phyloP scores from a whole-genome alignment of 1,284 basidiomycete species.

The Apiotrichum montevideense region DNA sequence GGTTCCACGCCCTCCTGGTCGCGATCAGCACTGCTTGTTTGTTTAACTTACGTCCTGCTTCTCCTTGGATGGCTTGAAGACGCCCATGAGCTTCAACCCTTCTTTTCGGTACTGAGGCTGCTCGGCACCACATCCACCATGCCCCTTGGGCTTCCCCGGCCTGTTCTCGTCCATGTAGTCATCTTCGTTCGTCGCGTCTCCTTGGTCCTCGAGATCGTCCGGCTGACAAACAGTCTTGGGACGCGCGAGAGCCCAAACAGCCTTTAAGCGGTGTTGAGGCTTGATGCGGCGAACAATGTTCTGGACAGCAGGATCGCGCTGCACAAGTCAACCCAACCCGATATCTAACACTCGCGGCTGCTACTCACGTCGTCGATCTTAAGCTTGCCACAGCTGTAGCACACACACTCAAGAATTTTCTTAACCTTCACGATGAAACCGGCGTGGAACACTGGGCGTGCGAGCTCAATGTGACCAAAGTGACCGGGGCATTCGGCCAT shows the following conservation, averaged over 20 bases:
- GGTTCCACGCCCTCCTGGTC: constrained; percentile 69
- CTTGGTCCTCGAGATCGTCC: constrained; percentile 57
- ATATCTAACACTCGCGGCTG: constrained; percentile 56
- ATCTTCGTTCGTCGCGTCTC: constrained; percentile 65
- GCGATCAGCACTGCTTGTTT: constrained; percentile 1
- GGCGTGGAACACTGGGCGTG: constrained; percentile 92
- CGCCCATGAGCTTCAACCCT: constrained; percentile 90
- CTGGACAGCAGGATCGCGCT: constrained; percentile 76
- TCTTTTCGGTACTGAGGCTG: constrained; percentile 93
- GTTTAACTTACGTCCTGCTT: constrained; percentile 57
- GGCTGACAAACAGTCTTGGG: constrained; percentile 76
- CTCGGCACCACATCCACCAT: constrained; percentile 89
- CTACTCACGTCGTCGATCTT: constrained; percentile 94
- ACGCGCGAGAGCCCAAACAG: constrained; percentile 63
- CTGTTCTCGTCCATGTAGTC: constrained; percentile 48
- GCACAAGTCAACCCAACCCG: constrained; percentile 48
- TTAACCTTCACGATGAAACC: constrained; percentile 99
- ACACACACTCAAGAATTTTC: constrained; percentile 98
- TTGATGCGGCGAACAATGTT: constrained; percentile 78
- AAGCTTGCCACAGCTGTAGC: constrained; percentile 95
- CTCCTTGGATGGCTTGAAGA: constrained; percentile 89
- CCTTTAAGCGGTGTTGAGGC: constrained; percentile 79
- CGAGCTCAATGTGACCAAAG: constrained; percentile 97
- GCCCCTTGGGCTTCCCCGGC: constrained; percentile 51
- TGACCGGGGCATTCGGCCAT: constrained; percentile 98